phyloP scores from a whole-genome alignment of 2,329 filamentous ascomycete species.

The Aspergillus luchuensis region DNA sequence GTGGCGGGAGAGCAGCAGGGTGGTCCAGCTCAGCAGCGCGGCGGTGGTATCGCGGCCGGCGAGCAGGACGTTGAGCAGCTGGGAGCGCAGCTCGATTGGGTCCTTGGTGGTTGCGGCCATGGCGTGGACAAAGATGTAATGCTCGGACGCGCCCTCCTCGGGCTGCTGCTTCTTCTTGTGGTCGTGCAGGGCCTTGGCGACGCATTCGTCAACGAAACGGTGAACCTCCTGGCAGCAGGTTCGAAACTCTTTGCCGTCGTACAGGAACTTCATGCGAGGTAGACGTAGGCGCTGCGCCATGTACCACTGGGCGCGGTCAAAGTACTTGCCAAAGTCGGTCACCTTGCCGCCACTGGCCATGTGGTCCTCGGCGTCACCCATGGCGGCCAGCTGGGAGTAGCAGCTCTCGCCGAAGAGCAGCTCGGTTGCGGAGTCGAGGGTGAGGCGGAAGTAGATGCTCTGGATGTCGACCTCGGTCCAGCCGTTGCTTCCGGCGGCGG shows the following conservation, averaged over 20 bases:
- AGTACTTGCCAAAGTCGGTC: conserved; percentile 34
- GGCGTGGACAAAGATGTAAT: conserved; percentile 55
- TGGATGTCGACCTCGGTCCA: conserved; percentile 66
- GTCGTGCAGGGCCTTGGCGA: conserved; percentile 26
- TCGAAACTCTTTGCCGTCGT: conserved; percentile 22
- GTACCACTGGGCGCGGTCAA: conserved; percentile 38
- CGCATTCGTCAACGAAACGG: conserved; percentile 24
- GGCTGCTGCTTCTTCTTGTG: conserved; percentile 27
- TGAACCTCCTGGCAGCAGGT: conserved; percentile 17
- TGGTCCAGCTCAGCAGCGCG: conserved; percentile 44
- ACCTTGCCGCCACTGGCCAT: background rate
- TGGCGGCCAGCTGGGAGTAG: conserved; percentile 50
- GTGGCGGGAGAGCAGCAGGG: conserved; percentile 25
- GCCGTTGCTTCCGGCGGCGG: conserved; percentile 52
- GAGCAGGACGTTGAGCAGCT: conserved; percentile 55
- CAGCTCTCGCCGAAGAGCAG: conserved; percentile 81
- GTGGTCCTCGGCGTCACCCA: conserved; percentile 39
- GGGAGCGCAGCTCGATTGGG: conserved; percentile 49
- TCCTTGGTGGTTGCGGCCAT: conserved; percentile 50
- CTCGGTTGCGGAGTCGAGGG: conserved; percentile 81
- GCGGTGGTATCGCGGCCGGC: conserved; percentile 45
- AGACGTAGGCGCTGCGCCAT: conserved; percentile 24
- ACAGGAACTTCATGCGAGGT: conserved; percentile 24
- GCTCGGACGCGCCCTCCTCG: background rate
- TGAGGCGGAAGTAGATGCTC: conserved; percentile 80